These are phyloP conservation scores for Dittrichia graveolens DNA, from an alignment of 129 eudicot genomes.

Conservation along the genomic window DNA sequence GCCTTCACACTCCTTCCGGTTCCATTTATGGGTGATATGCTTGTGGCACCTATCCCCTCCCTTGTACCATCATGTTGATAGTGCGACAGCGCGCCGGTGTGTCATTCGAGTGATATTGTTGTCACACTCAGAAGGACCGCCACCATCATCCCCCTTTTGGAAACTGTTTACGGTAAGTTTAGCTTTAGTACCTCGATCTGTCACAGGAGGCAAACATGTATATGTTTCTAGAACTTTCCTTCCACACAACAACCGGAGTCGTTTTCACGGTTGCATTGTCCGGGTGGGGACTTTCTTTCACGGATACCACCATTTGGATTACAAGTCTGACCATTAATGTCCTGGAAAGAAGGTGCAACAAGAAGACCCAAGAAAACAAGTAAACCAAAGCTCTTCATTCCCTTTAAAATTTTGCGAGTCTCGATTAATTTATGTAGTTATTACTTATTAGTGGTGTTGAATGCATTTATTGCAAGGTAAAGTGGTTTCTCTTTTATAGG, in stretches of 20 bases:
- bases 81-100: constrained; percentile 49
- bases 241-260: constrained; percentile 48
- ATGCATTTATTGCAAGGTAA: background rate
- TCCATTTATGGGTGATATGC: constrained; percentile 35
- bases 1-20: constrained; percentile 41
- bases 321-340: constrained; percentile 35
- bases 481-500: background rate
- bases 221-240: constrained; percentile 43
- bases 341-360: background rate
- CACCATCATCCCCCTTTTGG: constrained; percentile 54
- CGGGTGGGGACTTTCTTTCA: constrained; percentile 45
- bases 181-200: constrained; percentile 37
- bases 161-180: constrained; percentile 50
- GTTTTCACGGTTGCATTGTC: constrained; percentile 41
- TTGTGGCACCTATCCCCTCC: constrained; percentile 49
- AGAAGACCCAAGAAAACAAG: constrained; percentile 21
- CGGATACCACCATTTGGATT: constrained; percentile 44
- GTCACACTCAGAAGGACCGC: constrained; percentile 57
- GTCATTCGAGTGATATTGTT: constrained; percentile 42
- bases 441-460: background rate
- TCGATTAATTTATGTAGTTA: background rate
- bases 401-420: background rate
- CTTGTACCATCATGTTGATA: constrained; percentile 57
- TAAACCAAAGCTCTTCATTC: constrained; percentile 34
- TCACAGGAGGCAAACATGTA: constrained; percentile 49